Conservation (phyloP, 108 stramenopile genomes). For the Cyclotella choctawhatcheeana region DNA sequence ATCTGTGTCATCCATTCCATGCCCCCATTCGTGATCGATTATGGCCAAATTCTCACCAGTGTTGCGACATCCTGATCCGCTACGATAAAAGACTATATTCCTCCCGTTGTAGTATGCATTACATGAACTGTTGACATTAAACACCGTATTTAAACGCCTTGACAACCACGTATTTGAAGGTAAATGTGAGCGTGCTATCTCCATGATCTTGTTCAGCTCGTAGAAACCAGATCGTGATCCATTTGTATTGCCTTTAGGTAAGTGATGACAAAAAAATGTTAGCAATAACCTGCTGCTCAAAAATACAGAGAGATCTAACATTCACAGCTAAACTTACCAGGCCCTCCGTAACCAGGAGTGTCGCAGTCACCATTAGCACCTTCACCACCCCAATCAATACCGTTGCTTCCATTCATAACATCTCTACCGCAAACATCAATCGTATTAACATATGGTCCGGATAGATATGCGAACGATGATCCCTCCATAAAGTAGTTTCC, state of each 20-base stretch:
- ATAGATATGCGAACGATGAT: constrained; percentile 1
- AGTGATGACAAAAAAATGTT: background rate
- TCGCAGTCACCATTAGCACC: background rate
- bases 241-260: constrained; percentile 16
- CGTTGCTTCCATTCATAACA: background rate
- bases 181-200: constrained; percentile 23
- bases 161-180: constrained; percentile 25
- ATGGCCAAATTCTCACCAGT: constrained; percentile 17
- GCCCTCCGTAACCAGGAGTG: constrained; percentile 6
- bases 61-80: constrained; percentile 30
- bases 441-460: constrained; percentile 20
- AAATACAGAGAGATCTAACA: too few relatives aligned
- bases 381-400: constrained; percentile 20
- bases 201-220: constrained; percentile 28
- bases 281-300: too few relatives aligned
- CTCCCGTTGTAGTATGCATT: constrained; percentile 35
- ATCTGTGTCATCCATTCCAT: constrained; percentile 30
- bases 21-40: constrained; percentile 29
- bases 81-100: constrained; percentile 24
- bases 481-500: constrained; percentile 19
- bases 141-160: constrained; percentile 3
- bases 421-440: constrained; percentile 14
- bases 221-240: constrained; percentile 22
- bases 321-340: constrained; percentile 2
- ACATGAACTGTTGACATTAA: constrained; percentile 21